phyloP scores from a whole-genome alignment of 139 green algal genomes.

The Coccomyxa sp. region DNA sequence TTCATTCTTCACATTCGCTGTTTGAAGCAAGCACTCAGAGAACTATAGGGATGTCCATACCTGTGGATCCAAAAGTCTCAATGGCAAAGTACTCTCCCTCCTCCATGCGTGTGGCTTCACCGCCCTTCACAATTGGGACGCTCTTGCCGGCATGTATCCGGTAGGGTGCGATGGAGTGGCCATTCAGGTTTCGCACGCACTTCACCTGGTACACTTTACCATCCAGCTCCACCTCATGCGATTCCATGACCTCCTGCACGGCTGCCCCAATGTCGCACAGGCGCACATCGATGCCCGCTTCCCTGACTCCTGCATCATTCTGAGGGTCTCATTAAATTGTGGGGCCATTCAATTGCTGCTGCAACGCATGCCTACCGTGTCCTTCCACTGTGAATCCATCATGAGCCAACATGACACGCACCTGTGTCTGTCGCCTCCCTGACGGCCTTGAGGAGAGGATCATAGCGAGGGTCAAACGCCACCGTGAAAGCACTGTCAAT shows the following conservation, averaged over 20 bases:
- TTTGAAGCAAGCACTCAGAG: not conserved
- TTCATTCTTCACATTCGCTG: not conserved
- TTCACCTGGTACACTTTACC: constrained; percentile 86
- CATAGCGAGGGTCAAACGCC: constrained; percentile 90
- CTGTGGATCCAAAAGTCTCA: constrained; percentile 97
- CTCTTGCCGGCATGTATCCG: constrained; percentile 92
- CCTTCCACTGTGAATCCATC: too few species aligned
- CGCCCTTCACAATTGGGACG: constrained; percentile 81
- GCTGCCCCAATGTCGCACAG: constrained; percentile 94
- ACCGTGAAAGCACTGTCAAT: constrained; percentile 97
- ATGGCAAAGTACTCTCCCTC: constrained; percentile 99
- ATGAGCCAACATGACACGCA: not conserved
- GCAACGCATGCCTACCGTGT: too few species aligned
- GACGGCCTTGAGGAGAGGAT: constrained; percentile 85
- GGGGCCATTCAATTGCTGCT: too few species aligned
- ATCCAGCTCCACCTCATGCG: constrained; percentile 93
- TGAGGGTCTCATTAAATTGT: not conserved
- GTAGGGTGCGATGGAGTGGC: constrained; percentile 95
- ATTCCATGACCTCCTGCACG: constrained; percentile 93
- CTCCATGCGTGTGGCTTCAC: constrained; percentile 93
- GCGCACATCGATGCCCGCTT: constrained; percentile 91
- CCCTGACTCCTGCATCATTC: constrained; percentile 54
- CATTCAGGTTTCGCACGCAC: constrained; percentile 92
- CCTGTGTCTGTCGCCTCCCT: constrained; percentile 89
- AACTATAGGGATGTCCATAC: not conserved